These are phyloP conservation scores for Aplosporella prunicola DNA, from an alignment of 2,329 filamentous ascomycete species.

Conservation along the genomic window DNA sequence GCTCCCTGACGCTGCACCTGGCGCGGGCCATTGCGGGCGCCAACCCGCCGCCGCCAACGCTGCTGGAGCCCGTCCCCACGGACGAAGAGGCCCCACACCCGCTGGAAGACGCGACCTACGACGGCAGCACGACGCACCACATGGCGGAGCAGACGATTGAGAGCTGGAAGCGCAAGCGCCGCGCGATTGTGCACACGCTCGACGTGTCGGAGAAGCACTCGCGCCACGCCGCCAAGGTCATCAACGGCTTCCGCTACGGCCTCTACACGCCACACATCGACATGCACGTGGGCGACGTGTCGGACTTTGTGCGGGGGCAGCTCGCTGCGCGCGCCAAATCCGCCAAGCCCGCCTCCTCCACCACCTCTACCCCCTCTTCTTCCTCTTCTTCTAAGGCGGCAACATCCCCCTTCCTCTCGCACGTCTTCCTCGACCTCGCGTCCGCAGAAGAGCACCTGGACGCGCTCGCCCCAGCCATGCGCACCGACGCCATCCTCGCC, in stretches of 20 bases:
- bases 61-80: conserved; percentile 12
- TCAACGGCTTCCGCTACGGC: conserved; percentile 58
- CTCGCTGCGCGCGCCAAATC: conserved; percentile 18
- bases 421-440: conserved; percentile 67
- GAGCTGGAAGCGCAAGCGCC: conserved; percentile 33
- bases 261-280: conserved; percentile 62
- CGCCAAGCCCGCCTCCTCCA: neutral
- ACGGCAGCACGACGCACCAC: conserved; percentile 11
- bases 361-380: neutral
- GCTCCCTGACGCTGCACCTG: conserved; percentile 65
- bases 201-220: conserved; percentile 57
- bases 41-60: conserved; percentile 46
- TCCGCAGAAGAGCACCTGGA: conserved; percentile 46
- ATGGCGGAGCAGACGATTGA: conserved; percentile 16
- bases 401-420: conserved; percentile 61
- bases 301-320: conserved; percentile 45
- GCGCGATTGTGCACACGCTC: conserved; percentile 65
- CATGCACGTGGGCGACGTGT: conserved; percentile 61
- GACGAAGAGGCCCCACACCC: conserved; percentile 12
- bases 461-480: conserved; percentile 48
- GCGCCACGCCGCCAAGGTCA: conserved; percentile 52
- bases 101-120: conserved; percentile 8
- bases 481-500: conserved; percentile 54
- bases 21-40: conserved; percentile 66
- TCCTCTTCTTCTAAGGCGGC: too few species aligned